Conservation (phyloP, 225 moss, liverwort and hornwort species). For the Bryoerythrophyllum caledonicum region DNA sequence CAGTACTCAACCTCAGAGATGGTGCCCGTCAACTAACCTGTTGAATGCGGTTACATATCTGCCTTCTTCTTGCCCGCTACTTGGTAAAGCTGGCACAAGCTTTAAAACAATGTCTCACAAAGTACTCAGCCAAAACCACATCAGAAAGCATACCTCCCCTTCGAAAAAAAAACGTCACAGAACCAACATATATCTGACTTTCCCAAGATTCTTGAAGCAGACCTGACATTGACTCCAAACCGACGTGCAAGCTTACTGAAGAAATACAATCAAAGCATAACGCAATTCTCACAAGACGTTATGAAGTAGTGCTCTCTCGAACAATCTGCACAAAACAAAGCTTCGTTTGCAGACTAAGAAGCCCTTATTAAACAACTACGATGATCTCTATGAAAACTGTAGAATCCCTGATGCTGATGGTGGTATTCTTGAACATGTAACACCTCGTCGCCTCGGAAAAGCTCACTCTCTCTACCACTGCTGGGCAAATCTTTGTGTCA, state of each 20-base stretch:
- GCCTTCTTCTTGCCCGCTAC: too few relatives aligned
- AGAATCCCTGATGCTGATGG: neutral
- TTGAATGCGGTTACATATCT: too few relatives aligned
- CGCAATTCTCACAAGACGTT: too few relatives aligned
- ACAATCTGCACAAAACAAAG: too few relatives aligned
- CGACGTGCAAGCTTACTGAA: neutral
- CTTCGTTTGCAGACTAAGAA: too few relatives aligned
- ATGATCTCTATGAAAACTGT: too few relatives aligned
- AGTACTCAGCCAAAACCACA: neutral
- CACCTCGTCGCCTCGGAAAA: neutral
- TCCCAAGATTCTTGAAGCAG: neutral
- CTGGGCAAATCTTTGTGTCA: neutral
- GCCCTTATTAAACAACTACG: too few relatives aligned
- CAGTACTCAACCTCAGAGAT: neutral
- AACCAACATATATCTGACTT: neutral
- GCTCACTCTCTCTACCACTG: neutral
- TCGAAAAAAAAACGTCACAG: neutral
- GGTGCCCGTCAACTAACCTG: neutral
- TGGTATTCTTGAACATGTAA: neutral
- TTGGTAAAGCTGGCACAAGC: too few relatives aligned
- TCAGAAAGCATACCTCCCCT: neutral
- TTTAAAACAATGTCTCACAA: neutral
- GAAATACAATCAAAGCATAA: too few relatives aligned
- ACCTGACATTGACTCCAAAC: neutral
- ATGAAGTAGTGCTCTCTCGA: too few relatives aligned